A percentile compares a stretch with the other conserved stretches of the same genome.
Conservation (phyloP, 192 early-diverging fungal species). For the Coemansia sp. region DNA sequence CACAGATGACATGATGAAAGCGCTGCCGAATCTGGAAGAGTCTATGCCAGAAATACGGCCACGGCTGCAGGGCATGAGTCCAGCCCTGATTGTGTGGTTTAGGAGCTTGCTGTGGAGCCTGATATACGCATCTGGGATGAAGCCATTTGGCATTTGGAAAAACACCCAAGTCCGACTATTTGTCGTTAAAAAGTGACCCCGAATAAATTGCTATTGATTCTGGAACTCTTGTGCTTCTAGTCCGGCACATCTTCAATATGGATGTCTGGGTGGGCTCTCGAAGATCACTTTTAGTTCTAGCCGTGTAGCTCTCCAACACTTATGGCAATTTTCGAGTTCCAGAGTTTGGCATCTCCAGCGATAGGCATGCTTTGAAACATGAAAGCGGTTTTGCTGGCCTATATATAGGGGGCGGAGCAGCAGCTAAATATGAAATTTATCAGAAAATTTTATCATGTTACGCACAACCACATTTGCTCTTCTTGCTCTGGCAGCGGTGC, state of each 20-base stretch:
- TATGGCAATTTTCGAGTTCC: too few species aligned
- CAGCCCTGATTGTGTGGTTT: slow-evolving; percentile 67
- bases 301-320: too few species aligned
- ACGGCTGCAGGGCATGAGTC: slow-evolving; percentile 60
- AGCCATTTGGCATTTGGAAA: slow-evolving; percentile 63
- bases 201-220: not conserved
- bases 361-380: too few species aligned
- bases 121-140: slow-evolving; percentile 59
- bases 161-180: slow-evolving; percentile 63
- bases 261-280: not conserved
- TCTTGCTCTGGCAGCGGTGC: not conserved
- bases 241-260: not conserved
- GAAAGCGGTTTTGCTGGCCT: too few species aligned
- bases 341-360: too few species aligned
- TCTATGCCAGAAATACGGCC: slow-evolving; percentile 58
- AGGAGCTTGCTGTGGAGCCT: slow-evolving; percentile 68
- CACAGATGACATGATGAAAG: slow-evolving; percentile 29
- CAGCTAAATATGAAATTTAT: too few species aligned
- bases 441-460: not conserved
- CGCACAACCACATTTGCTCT: not conserved
- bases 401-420: too few species aligned
- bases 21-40: slow-evolving; percentile 37
- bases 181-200: slow-evolving; percentile 31
- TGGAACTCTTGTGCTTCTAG: too few species aligned
- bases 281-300: too few species aligned